Evolutionary conservation across 352 stramenopile genomes (phyloP).

Genomic region (Hyaloperonospora brassicae): DNA sequence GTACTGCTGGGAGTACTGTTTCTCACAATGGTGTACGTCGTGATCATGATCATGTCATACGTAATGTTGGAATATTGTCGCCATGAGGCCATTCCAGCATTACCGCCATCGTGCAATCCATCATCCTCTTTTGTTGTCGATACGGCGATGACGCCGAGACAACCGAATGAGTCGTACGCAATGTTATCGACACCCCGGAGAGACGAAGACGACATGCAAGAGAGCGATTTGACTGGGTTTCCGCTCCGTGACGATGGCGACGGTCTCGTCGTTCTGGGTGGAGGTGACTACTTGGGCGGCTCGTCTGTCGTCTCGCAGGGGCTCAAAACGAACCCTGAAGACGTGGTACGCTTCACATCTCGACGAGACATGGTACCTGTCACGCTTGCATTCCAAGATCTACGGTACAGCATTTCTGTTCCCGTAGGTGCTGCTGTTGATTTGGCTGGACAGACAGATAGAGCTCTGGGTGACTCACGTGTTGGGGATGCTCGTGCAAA

Average conservation of each 20-base stretch:
- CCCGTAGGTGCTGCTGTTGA: conserved; percentile 14
- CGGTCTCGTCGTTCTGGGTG: conserved; percentile 6
- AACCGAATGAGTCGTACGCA: conserved; percentile 27
- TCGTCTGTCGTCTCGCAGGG: conserved; percentile 24
- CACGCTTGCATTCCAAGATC: conserved; percentile 41
- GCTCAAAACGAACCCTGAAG: conserved; percentile 11
- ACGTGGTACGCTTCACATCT: conserved; percentile 19
- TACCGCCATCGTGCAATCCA: conserved; percentile 1
- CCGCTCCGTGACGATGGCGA: conserved; percentile 5
- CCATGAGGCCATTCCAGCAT: conserved; percentile 15
- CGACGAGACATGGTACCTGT: conserved; percentile 28
- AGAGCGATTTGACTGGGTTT: conserved; percentile 23
- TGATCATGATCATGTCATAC: conserved; percentile 29
- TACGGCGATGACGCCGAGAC: conserved; percentile 13
- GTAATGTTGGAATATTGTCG: conserved; percentile 32
- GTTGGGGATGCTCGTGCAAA: conserved; percentile 36
- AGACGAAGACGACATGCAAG: conserved; percentile 20
- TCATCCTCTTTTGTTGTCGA: background rate
- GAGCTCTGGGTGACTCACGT: conserved; percentile 18
- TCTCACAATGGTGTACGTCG: conserved; percentile 21
- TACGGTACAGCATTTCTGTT: conserved; percentile 28
- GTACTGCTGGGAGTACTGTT: conserved; percentile 28
- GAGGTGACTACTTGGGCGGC: conserved; percentile 7
- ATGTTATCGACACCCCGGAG: conserved; percentile 28
- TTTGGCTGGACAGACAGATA: conserved; percentile 13